Base-by-base conservation (phyloP, 768 basidiomycete genomes). In the Pleurotus eryngii region DNA sequence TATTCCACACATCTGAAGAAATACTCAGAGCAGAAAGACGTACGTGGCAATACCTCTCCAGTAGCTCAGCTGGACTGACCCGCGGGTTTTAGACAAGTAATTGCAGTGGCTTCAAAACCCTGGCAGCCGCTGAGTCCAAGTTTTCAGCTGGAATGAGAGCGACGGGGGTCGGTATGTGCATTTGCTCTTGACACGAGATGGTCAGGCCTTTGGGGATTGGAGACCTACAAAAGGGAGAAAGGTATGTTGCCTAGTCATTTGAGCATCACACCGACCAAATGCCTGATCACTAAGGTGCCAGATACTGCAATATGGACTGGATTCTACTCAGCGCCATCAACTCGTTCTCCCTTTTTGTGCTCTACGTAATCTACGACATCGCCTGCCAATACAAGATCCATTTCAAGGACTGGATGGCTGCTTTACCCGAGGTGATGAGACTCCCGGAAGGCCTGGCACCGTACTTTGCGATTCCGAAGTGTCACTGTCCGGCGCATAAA, bases 401-500 rank as follows among this genome's bases (percentile, higher is more conserved):
- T 51, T 22, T 51, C 12, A 14, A 20, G 15, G 11, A 20, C 17
- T 30, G 49, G 17, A 51, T 51, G 49, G 18, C 15, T n/a, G 37
- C 11, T 9, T 35, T 51, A 15, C 49, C 49, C 49, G 26, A 26
- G 37, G 15, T 8, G 4, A 20, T 51, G 12, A 5, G 26, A 14
- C 15, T 30, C 20, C 27, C 49, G 26, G 26, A 27, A 27, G 26
- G 26, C 26, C 26, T 27, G 26, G 26, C 26, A 27, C 26, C 26
- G 26, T 49, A 17, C 9, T 57, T 39, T 48, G 54, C 27, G 14
- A 42, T 62, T 3, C 58, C 54, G 14, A 54, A 59, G 5, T 59
- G 60, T 54, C 60, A 61, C 49, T 57, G 51, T 5, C 24, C 27
- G n/a, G n/a, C n/a, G n/a, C n/a, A n/a, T n/a, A n/a, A n/a, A n/a